A percentile compares a stretch with the other conserved stretches of the same genome.
These are phyloP conservation scores for Calonectria honghensis DNA, from an alignment of 2,329 filamentous ascomycete species.

Conservation along the genomic window DNA sequence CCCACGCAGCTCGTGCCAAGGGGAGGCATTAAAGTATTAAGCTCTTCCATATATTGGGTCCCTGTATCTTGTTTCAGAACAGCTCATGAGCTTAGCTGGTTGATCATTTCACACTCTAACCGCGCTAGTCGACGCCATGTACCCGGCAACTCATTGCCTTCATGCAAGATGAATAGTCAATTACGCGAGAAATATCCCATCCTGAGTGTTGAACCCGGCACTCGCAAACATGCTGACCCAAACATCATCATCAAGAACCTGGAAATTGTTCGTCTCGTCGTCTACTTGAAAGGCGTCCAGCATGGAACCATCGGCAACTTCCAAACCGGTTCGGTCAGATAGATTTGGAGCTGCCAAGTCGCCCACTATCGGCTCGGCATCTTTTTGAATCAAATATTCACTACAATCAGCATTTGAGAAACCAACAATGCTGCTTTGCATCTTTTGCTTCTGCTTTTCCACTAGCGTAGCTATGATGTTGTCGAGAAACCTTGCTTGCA, in stretches of 20 bases:
- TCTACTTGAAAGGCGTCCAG: not conserved
- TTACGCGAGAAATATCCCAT: conserved; percentile 51
- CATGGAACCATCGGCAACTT: not conserved
- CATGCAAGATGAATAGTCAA: not conserved
- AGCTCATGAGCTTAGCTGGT: not conserved
- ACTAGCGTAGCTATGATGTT: conserved; percentile 44
- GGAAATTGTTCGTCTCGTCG: conserved; percentile 24
- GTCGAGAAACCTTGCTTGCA: conserved; percentile 58
- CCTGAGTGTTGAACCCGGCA: conserved; percentile 56
- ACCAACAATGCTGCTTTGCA: not conserved
- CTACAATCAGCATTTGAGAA: not conserved
- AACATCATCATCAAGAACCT: conserved; percentile 49
- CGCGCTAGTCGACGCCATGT: not conserved
- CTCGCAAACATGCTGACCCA: conserved; percentile 56
- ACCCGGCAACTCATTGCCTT: not conserved
- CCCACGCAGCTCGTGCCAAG: not conserved
- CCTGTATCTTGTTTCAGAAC: not conserved
- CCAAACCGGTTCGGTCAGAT: not conserved
- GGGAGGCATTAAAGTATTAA: not conserved
- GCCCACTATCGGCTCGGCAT: not conserved
- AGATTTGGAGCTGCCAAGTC: not conserved
- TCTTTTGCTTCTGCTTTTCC: conserved; percentile 21
- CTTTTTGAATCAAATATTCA: not conserved
- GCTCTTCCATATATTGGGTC: too few species aligned
- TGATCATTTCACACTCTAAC: not conserved